These are phyloP conservation scores for Cicer yamashitae DNA, from an alignment of 306 rosid species.

Conservation along the genomic window DNA sequence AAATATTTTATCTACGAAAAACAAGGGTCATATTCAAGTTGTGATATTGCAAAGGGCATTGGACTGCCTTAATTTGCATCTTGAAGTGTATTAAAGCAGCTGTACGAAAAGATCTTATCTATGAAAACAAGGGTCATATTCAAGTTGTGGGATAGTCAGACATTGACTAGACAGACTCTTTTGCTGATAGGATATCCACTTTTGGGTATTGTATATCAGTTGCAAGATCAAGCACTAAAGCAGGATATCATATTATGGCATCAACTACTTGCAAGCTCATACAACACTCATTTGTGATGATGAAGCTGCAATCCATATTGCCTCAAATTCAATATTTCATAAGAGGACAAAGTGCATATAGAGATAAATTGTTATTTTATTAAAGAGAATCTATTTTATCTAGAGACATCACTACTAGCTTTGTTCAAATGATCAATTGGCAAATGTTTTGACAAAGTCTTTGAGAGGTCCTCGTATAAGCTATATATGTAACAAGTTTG, in stretches of 20 bases:
- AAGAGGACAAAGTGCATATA: too few relatives aligned
- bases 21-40: background rate
- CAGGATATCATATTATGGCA: background rate
- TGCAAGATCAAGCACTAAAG: background rate
- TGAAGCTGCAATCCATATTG: too few relatives aligned
- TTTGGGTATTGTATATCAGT: too few relatives aligned
- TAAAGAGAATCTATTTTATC: background rate
- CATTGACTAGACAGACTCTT: background rate
- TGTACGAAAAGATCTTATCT: background rate
- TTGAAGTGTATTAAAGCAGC: background rate
- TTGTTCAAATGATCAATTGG: background rate
- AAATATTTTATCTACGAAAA: background rate
- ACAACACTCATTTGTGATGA: too few relatives aligned
- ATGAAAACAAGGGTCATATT: background rate
- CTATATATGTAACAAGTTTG: background rate
- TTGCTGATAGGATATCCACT: background rate
- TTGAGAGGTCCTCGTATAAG: background rate
- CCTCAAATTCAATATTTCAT: too few relatives aligned
- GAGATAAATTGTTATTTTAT: background rate
- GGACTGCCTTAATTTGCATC: background rate
- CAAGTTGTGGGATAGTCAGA: background rate
- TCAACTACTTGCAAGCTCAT: background rate
- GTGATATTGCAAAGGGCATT: background rate
- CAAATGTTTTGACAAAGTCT: background rate
- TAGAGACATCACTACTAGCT: background rate